Base-by-base conservation (phyloP, 2,329 filamentous ascomycete genomes). In the Xylogone sp. region DNA sequence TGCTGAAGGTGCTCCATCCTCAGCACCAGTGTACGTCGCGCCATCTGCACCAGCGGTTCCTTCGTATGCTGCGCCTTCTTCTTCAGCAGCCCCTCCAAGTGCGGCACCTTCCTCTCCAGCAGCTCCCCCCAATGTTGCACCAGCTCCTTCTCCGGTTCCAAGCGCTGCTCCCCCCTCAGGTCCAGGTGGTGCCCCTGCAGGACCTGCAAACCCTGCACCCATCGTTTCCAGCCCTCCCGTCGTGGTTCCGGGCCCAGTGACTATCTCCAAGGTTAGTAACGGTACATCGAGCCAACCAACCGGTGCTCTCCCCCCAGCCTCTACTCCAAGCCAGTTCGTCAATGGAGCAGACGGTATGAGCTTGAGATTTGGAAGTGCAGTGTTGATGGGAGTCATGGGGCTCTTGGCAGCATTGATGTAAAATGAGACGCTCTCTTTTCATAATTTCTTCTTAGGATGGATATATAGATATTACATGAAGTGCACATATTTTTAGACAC, bases 41-140 rank as follows among this genome's bases (percentile, higher is more conserved):
- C 46, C 53, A 46, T 53, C 51, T 9, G 24, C 31, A 20, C 45
- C 27, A 34, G 47, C 39, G 22, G 42, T 53, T 57, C 61, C 60
- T 8, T 56, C 61, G 22, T 27, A 61, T 44, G 43, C 56, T 9
- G 52, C 51, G 42, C 62, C 42, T 54, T 61, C 53, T 10, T 27
- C 5, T 27, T 6, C 24, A 27, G 24, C 24, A 27, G n/a, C n/a
- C n/a, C 24, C 24, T 6, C 24, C 24, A 27, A 6, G 10, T 27
- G 24, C 10, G 5, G 24, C 24, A 10, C 62, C 42, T 54, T 61
- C 53, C 24, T 27, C 5, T 27, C 5, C 24, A 27, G 24, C 24
- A 27, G n/a, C n/a, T n/a, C 24, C 24, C 5, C 24, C 24, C 5
- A 6, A 27, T 27, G 24, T 27, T 27, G 24, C 24, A 10, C 24